Evolutionary conservation across 257 asterid species (phyloP), one percentile per base, ranked within the genome.

Genomic region (Leptodermis oblonga): DNA sequence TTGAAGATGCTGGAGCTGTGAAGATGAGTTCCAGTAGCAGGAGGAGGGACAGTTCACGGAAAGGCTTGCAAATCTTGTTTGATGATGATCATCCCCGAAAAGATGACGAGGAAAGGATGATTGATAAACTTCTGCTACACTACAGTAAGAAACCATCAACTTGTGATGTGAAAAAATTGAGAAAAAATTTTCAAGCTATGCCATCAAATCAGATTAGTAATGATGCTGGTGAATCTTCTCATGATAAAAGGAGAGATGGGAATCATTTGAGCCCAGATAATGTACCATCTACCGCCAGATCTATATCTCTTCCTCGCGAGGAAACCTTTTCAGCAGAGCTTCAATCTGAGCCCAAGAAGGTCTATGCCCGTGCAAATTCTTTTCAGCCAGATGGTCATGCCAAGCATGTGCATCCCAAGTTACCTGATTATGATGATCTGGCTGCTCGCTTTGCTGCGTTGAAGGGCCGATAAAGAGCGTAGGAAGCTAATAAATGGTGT

Each of bases 401-500:
- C 31, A 77, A 70, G 17, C 97, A 91, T 49, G 99, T 94, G 82
- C 99, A 94, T 79, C 97, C 97, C 56, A 94, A 94, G 51, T 73
- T 94, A 70, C 99, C 99, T 9, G 90, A 94, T 72, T 94, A 94
- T 15, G 97, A 94, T 64, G 97, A 94, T 84, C 81, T 94, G 77
- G 92, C 96, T 61, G 97, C 96, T 23, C 83, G 88, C 42, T 89
- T 94, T 79, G 90, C 99, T 61, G 94, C 99, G 54, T 71, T 94
- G 68, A 89, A 78, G 82, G 97, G 95, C 65, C 68, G 25, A 46
- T 60, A 30, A 59, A 43, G 30, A 14, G 34, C 15, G 13, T 45
- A 23, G 41, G 36, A 68, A 64, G 66, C 34, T 66, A 14, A 13
- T 18, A 49, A 51, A 34, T 46, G 42, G 65, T 28, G 26, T 55